Base-by-base conservation (phyloP, 768 basidiomycete genomes). In the Pisolithus tinctorius region DNA sequence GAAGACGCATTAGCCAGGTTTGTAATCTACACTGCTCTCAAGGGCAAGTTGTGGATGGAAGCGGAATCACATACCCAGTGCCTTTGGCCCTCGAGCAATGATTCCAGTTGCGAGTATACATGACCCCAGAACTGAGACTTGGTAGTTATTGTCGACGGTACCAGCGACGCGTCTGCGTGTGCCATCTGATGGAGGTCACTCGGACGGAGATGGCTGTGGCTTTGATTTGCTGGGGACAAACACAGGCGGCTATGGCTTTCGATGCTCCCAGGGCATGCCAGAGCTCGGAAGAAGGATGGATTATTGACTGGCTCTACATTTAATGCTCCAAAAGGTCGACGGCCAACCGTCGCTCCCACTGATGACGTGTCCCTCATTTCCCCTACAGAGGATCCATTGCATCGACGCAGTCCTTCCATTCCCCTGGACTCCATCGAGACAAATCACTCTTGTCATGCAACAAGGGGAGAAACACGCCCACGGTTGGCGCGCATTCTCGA, bases 1-100 rank as follows among this genome's bases (percentile, higher is more conserved):
- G 90, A 83, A 25, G 90, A 80, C 0, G 89, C 78, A 63, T 94
- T 95, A 40, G 91, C 81, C 20, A 93, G 75, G 64, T 92, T 93
- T n/a, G 92, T 81, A 39, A 95, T 77, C 89, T 92, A 59, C 20
- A 44, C 39, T 40, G 40, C 14, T 27, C 38, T 45, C 14, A 20
- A 29, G 42, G 45, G 20, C 47, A 45, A 51, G 25, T 48, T 44
- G 29, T 54, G 51, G 31, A 55, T 52, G 26, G 23, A 55, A 38
- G 38, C n/a, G 43, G 10, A 25, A 36, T 38, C 23, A 42, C 17
- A 4, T 41, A 23, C 40, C 40, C 40, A 41, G 11, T 41, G 40
- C 17, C 40, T 41, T n/a, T 41, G 80, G 9, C 76, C 84, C 8
- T 76, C 80, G 2, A 93, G 67, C 30, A 96, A 67, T 20, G 69